These are phyloP conservation scores for Beta macrorhiza DNA, from an alignment of 179 eudicot genomes.

Conservation along the genomic window DNA sequence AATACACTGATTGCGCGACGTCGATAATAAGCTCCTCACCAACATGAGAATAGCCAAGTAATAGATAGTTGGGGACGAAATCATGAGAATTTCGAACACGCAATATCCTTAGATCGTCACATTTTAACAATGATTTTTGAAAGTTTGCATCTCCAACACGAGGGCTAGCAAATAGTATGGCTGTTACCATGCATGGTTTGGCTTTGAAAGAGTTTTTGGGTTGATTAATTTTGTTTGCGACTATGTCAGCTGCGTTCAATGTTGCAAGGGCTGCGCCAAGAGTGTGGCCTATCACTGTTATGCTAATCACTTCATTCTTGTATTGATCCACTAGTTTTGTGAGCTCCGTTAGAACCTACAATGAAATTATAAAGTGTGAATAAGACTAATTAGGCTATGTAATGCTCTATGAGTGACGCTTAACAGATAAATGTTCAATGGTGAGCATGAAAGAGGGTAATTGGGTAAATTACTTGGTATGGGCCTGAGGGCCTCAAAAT, in stretches of 20 bases:
- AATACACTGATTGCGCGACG: conserved; percentile 51
- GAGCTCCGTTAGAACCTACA: conserved; percentile 61
- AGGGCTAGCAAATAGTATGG: conserved; percentile 66
- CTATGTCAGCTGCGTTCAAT: conserved; percentile 74
- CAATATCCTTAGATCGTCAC: conserved; percentile 37
- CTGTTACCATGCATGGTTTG: conserved; percentile 40
- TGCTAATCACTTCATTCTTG: conserved; percentile 73
- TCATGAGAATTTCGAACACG: conserved; percentile 52
- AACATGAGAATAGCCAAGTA: conserved; percentile 55
- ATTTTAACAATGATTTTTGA: conserved; percentile 23
- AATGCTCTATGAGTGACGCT: no score
- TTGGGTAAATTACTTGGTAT: no score
- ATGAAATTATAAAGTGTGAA: not conserved
- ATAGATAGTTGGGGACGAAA: conserved; percentile 61
- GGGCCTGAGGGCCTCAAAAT: no score
- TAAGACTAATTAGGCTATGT: no score
- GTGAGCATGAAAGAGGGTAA: no score
- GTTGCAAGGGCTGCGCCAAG: conserved; percentile 78
- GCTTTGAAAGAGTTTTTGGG: not conserved
- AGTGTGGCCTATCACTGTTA: conserved; percentile 72
- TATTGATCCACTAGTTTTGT: conserved; percentile 57
- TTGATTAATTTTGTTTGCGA: conserved; percentile 27
- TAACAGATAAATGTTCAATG: no score
- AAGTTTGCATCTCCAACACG: conserved; percentile 62
- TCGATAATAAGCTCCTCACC: conserved; percentile 63